Conservation (phyloP, 2,329 filamentous ascomycete genomes). For the Trichoderma lentiforme region DNA sequence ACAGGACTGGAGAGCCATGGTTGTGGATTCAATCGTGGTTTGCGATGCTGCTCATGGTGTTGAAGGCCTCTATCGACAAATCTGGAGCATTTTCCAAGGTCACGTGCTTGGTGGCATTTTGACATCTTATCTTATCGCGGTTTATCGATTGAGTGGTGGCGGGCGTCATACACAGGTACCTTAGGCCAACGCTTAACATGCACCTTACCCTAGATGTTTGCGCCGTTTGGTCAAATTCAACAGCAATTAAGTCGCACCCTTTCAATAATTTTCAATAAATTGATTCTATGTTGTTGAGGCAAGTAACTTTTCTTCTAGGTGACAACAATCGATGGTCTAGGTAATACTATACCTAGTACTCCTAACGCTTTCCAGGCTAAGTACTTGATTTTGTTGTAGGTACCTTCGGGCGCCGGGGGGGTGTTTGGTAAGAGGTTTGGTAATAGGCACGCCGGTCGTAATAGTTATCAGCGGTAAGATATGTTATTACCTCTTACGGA, state of each 20-base stretch:
- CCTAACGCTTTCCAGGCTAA: rapidly evolving
- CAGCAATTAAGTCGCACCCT: background rate
- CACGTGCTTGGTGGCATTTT: slow-evolving; percentile 16
- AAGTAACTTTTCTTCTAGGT: rapidly evolving
- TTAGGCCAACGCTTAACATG: background rate
- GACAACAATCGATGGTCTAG: rapidly evolving
- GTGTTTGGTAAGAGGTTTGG: too few species aligned
- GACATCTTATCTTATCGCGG: slow-evolving; percentile 10
- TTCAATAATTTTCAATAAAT: background rate
- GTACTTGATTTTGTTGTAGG: background rate
- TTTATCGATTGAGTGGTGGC: background rate
- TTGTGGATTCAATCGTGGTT: slow-evolving; percentile 17
- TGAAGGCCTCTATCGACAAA: slow-evolving; percentile 1
- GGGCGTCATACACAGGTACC: background rate
- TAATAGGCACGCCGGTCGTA: too few species aligned
- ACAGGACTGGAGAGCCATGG: slow-evolving; percentile 36
- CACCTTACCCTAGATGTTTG: background rate
- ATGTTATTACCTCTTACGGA: too few species aligned
- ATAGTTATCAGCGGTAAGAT: too few species aligned
- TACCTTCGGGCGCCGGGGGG: too few species aligned
- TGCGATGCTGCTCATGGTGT: slow-evolving; percentile 1
- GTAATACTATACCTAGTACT: background rate
- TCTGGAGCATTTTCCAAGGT: slow-evolving; percentile 19
- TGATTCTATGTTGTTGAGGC: background rate
- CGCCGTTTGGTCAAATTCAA: too few species aligned